Evolutionary conservation across 805 yeast genomes (phyloP).

Genomic region (Ogataea pilisensis): DNA sequence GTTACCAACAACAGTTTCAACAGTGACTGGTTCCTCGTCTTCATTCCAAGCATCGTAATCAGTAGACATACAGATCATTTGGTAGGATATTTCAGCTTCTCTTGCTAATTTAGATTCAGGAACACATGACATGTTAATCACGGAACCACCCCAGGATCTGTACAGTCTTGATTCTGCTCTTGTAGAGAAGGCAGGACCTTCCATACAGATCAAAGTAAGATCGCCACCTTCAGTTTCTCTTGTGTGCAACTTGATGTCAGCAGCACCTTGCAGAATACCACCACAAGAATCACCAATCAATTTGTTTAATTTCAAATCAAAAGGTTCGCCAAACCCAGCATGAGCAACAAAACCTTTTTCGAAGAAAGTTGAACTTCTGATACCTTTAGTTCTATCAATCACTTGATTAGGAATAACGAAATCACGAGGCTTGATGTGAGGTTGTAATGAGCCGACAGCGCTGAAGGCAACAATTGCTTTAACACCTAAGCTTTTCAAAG

Average conservation of each 20-base stretch:
- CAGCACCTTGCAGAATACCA: slow-evolving; percentile 56
- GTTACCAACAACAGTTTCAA: slow-evolving; percentile 93
- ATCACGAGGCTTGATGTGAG: slow-evolving; percentile 87
- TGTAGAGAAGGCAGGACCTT: slow-evolving; percentile 97
- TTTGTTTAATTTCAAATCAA: slow-evolving; percentile 68
- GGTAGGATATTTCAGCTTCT: slow-evolving; percentile 95
- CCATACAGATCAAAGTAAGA: slow-evolving; percentile 91
- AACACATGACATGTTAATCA: slow-evolving; percentile 92
- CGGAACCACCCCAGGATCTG: slow-evolving; percentile 85
- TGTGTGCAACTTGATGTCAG: slow-evolving; percentile 59
- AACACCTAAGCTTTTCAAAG: slow-evolving; percentile 83
- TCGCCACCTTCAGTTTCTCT: slow-evolving; percentile 64
- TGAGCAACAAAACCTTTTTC: slow-evolving; percentile 95
- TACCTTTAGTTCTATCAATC: slow-evolving; percentile 95
- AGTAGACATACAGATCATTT: slow-evolving; percentile 98
- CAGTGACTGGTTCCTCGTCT: slow-evolving; percentile 93
- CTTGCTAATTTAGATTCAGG: slow-evolving; percentile 98
- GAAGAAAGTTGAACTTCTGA: slow-evolving; percentile 83
- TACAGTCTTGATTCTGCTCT: slow-evolving; percentile 93
- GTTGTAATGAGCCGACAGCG: slow-evolving; percentile 94
- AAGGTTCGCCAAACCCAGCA: slow-evolving; percentile 96
- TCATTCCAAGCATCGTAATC: slow-evolving; percentile 99
- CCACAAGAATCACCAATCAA: slow-evolving; percentile 54
- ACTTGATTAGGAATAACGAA: slow-evolving; percentile 95
- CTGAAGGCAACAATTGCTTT: slow-evolving; percentile 86